phyloP scores from a whole-genome alignment of 148 eudicot species.

The Limonium bicolor region DNA sequence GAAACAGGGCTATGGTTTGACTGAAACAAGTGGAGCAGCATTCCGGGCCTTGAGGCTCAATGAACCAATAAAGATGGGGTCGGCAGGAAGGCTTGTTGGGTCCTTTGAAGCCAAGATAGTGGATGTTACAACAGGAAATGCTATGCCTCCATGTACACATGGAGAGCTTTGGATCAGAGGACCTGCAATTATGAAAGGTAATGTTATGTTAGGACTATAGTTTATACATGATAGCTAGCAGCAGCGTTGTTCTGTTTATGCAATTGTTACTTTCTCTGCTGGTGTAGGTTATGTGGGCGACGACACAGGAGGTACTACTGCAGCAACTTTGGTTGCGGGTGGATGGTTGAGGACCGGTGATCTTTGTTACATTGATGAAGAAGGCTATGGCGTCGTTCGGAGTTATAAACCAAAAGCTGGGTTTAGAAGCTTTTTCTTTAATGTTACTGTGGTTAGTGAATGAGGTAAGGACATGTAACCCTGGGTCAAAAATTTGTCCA shows the following conservation, averaged over 20 bases:
- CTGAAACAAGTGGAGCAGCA: slow-evolving; percentile 54
- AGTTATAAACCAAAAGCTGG: too few relatives aligned
- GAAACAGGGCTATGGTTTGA: slow-evolving; percentile 76
- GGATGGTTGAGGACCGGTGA: slow-evolving; percentile 4
- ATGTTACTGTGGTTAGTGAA: too few relatives aligned
- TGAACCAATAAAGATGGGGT: slow-evolving; percentile 31
- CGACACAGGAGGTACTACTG: not conserved
- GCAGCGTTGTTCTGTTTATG: not conserved
- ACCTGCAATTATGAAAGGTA: slow-evolving; percentile 79
- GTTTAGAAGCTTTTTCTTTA: too few relatives aligned
- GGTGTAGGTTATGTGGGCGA: slow-evolving; percentile 2
- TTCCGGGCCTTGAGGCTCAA: slow-evolving; percentile 29
- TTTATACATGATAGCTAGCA: not conserved
- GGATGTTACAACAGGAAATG: slow-evolving; percentile 55
- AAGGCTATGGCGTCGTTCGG: too few relatives aligned
- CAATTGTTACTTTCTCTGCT: not conserved
- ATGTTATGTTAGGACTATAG: not conserved
- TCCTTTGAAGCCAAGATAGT: slow-evolving; percentile 67
- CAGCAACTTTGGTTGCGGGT: not conserved
- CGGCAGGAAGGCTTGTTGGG: slow-evolving; percentile 53
- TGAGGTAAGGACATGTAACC: too few relatives aligned
- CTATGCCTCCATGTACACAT: slow-evolving; percentile 46
- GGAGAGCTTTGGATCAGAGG: slow-evolving; percentile 91
- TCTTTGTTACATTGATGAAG: slow-evolving; percentile 1
- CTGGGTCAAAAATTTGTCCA: too few relatives aligned